Evolutionary conservation across 768 basidiomycete species (phyloP).

Genomic region (Amanita rubescens): DNA sequence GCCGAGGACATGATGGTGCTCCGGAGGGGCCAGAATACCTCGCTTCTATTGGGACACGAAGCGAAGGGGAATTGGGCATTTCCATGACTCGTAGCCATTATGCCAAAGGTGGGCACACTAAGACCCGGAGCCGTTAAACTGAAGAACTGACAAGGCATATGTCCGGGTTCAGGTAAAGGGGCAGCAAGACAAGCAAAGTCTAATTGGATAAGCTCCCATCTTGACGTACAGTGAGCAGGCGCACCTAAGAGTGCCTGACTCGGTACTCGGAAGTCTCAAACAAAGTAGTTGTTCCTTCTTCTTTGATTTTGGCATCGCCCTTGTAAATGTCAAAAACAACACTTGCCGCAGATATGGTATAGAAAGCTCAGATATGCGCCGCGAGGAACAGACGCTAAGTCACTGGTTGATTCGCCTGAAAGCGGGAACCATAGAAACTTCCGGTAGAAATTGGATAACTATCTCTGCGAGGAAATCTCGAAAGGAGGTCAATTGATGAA

Average conservation of each 20-base stretch:
- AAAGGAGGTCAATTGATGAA: background rate
- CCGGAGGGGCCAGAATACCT: too few relatives aligned
- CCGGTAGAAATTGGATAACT: background rate
- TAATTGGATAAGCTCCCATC: background rate
- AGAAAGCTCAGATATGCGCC: background rate
- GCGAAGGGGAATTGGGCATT: too few relatives aligned
- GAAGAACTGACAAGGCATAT: background rate
- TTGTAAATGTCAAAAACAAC: too few relatives aligned
- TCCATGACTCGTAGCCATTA: too few relatives aligned
- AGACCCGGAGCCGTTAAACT: background rate
- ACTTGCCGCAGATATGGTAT: background rate
- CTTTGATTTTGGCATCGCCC: too few relatives aligned
- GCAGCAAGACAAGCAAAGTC: too few relatives aligned
- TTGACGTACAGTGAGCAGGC: background rate
- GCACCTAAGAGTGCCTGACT: background rate
- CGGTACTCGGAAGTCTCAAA: background rate
- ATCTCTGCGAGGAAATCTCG: background rate
- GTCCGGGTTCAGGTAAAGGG: background rate
- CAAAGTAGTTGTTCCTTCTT: background rate
- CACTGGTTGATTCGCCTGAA: too few relatives aligned
- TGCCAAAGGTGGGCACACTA: too few relatives aligned
- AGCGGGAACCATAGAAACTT: too few relatives aligned
- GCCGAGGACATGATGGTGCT: too few relatives aligned
- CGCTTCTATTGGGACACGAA: too few relatives aligned
- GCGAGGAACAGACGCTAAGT: background rate